Conservation (phyloP, 2,329 filamentous ascomycete genomes). For the Xylariaceae sp. region DNA sequence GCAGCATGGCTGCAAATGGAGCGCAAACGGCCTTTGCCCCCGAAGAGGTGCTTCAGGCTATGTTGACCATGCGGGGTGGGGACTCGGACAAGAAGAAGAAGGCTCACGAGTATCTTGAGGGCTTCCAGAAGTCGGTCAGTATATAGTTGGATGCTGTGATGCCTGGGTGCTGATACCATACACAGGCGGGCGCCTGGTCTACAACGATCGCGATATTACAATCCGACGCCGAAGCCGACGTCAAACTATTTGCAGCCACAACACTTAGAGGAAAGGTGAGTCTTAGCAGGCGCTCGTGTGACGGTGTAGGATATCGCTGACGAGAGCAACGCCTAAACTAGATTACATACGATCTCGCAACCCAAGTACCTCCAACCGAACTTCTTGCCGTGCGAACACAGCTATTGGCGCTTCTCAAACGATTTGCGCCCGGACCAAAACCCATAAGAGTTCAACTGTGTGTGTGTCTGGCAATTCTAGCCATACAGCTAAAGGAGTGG, state of each 20-base stretch:
- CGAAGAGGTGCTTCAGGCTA: slow-evolving; percentile 75
- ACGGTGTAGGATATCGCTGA: slow-evolving; percentile 14
- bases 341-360: slow-evolving; percentile 91
- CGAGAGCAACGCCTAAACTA: slow-evolving; percentile 42
- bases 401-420: slow-evolving; percentile 77
- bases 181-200: slow-evolving; percentile 85
- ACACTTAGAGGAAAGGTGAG: slow-evolving; percentile 96
- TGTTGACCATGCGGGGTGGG: slow-evolving; percentile 88
- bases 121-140: slow-evolving; percentile 96
- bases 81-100: slow-evolving; percentile 83
- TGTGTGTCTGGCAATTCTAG: slow-evolving; percentile 90
- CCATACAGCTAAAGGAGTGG: slow-evolving; percentile 95
- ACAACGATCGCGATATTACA: slow-evolving; percentile 86
- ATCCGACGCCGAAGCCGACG: slow-evolving; percentile 77
- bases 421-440: slow-evolving; percentile 80
- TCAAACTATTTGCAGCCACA: slow-evolving; percentile 92
- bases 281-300: slow-evolving; percentile 1
- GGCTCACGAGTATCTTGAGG: slow-evolving; percentile 87
- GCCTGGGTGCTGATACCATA: slow-evolving; percentile 22
- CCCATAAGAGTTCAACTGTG: slow-evolving; percentile 88
- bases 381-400: slow-evolving; percentile 80
- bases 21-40: slow-evolving; percentile 75
- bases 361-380: slow-evolving; percentile 79
- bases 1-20: slow-evolving; percentile 67
- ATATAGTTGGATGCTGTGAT: background rate